These are phyloP conservation scores for Eucalyptus virginea DNA, from an alignment of 345 rosid species.

Conservation along the genomic window DNA sequence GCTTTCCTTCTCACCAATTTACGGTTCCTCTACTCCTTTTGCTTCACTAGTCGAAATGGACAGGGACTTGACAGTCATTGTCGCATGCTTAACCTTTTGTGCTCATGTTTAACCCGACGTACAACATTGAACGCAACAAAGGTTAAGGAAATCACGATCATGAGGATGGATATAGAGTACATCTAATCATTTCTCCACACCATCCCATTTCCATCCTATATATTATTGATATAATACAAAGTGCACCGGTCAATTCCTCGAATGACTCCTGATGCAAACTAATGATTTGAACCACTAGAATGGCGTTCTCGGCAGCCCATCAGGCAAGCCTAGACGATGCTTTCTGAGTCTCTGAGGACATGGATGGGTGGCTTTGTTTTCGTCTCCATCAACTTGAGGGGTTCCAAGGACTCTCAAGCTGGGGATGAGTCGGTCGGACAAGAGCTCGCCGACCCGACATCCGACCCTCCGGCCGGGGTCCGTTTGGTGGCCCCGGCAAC, in stretches of 20 bases:
- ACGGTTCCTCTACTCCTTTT: background rate
- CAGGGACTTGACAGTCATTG: background rate
- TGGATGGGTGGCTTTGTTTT: background rate
- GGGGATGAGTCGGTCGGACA: background rate
- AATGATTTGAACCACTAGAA: background rate
- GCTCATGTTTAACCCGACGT: background rate
- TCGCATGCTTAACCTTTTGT: background rate
- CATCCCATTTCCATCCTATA: background rate
- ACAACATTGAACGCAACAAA: background rate
- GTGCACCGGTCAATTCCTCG: background rate
- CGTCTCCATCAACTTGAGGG: background rate
- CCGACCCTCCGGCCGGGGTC: background rate
- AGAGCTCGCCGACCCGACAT: background rate
- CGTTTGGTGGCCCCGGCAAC: background rate
- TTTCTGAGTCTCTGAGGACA: background rate
- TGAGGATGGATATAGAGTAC: background rate
- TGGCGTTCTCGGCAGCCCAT: background rate
- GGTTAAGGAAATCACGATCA: background rate
- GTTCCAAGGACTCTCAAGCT: background rate
- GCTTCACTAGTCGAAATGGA: background rate
- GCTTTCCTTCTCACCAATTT: background rate
- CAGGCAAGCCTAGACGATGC: background rate
- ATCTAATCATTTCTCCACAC: background rate
- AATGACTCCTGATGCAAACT: background rate
- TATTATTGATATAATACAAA: background rate